Percentiles rank a stretch among this genome's conserved stretches.
These are phyloP conservation scores for Beauveria asiatica DNA, from an alignment of 2,329 filamentous ascomycete species.

Conservation along the genomic window DNA sequence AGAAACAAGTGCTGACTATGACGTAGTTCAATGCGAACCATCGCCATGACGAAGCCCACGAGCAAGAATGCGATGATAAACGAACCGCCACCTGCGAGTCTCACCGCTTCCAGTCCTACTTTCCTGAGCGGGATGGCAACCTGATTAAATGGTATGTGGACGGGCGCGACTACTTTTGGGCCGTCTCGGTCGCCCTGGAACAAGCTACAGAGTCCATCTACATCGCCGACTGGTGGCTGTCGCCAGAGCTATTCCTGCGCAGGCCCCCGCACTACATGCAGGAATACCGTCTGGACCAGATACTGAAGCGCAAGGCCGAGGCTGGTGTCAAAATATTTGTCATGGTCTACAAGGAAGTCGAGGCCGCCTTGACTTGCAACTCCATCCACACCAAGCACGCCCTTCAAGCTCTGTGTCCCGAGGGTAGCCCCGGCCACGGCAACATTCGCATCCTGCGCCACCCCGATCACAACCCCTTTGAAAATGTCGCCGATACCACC, in stretches of 20 bases:
- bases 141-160: slow-evolving; percentile 96
- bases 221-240: slow-evolving; percentile 95
- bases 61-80: slow-evolving; percentile 75
- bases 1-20: not conserved
- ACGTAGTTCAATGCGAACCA: slow-evolving; percentile 71
- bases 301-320: slow-evolving; percentile 83
- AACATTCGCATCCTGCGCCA: slow-evolving; percentile 88
- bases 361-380: slow-evolving; percentile 80
- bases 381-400: slow-evolving; percentile 88
- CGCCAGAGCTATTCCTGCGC: slow-evolving; percentile 77
- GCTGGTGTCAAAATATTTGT: slow-evolving; percentile 91
- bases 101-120: slow-evolving; percentile 84
- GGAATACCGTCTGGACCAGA: slow-evolving; percentile 77
- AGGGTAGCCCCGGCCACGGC: slow-evolving; percentile 71
- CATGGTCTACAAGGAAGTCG: slow-evolving; percentile 82
- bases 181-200: slow-evolving; percentile 84
- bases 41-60: slow-evolving; percentile 88
- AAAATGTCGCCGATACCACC: slow-evolving; percentile 91
- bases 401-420: slow-evolving; percentile 67
- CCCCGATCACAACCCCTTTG: slow-evolving; percentile 89
- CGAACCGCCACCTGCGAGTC: slow-evolving; percentile 60
- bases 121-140: slow-evolving; percentile 78
- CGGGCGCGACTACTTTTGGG: slow-evolving; percentile 89
- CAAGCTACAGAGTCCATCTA: slow-evolving; percentile 88
- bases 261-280: slow-evolving; percentile 75